These are phyloP conservation scores for Starmera amethionina DNA, from an alignment of 805 yeast species.

Conservation along the genomic window DNA sequence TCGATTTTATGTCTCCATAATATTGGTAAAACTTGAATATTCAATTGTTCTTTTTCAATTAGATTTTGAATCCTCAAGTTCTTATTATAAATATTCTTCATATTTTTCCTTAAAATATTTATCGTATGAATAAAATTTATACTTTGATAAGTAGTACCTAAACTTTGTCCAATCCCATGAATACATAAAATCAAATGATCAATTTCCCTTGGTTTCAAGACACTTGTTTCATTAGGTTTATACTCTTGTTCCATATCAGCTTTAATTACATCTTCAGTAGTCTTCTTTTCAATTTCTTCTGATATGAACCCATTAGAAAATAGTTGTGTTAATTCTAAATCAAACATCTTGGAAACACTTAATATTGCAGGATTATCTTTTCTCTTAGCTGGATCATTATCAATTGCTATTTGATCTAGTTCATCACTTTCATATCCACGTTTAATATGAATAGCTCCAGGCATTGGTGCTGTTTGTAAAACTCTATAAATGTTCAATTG, in stretches of 20 bases:
- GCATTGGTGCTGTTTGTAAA: constrained; percentile 23
- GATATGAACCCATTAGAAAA: constrained; percentile 13
- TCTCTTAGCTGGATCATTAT: neutral
- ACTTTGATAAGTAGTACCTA: constrained; percentile 69
- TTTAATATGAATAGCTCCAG: constrained; percentile 39
- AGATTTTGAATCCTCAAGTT: constrained; percentile 41
- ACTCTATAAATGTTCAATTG: constrained; percentile 26
- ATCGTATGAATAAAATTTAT: constrained; percentile 84
- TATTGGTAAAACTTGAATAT: constrained; percentile 80
- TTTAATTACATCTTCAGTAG: constrained; percentile 35
- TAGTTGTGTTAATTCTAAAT: constrained; percentile 13
- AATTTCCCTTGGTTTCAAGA: constrained; percentile 20
- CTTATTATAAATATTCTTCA: constrained; percentile 41
- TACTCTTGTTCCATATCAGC: constrained; percentile 41
- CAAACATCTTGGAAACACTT: constrained; percentile 8
- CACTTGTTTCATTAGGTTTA: constrained; percentile 31
- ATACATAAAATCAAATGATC: constrained; percentile 75
- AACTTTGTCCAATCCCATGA: constrained; percentile 90
- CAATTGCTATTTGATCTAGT: neutral
- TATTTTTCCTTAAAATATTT: constrained; percentile 44
- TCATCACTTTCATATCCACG: constrained; percentile 33
- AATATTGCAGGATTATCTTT: neutral
- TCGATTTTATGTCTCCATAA: constrained; percentile 81
- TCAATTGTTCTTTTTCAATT: constrained; percentile 32
- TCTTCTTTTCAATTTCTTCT: constrained; percentile 16